Conservation (phyloP, 306 rosid genomes). For the Medicago truncatula region DNA sequence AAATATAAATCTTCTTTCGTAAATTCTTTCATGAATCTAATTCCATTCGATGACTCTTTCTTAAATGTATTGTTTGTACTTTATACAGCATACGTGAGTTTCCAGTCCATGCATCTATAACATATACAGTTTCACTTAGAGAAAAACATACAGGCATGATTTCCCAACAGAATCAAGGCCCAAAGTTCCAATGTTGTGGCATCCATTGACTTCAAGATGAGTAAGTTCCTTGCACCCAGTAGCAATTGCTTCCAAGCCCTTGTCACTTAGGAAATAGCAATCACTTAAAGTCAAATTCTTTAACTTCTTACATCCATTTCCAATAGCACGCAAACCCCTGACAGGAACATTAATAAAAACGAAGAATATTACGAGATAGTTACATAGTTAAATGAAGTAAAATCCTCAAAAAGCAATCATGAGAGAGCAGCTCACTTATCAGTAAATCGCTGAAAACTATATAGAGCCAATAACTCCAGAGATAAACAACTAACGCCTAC, state of each 20-base stretch:
- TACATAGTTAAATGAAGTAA: constrained; percentile 30
- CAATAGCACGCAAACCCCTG: constrained; percentile 84
- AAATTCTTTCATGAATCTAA: background rate
- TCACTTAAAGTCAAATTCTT: constrained; percentile 83
- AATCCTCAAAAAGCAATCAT: constrained; percentile 13
- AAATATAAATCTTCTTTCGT: background rate
- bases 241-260: constrained; percentile 92
- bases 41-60: constrained; percentile 20
- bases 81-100: background rate
- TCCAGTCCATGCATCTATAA: background rate
- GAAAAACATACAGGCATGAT: constrained; percentile 78
- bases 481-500: constrained; percentile 74
- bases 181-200: constrained; percentile 88
- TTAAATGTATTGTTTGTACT: constrained; percentile 8
- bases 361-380: background rate
- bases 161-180: constrained; percentile 87
- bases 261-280: constrained; percentile 87
- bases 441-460: constrained; percentile 84
- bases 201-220: constrained; percentile 94
- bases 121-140: constrained; percentile 30
- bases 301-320: constrained; percentile 88
- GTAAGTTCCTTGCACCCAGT: constrained; percentile 87
- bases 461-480: constrained; percentile 76
- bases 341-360: constrained; percentile 33
- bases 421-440: constrained; percentile 67